Base-by-base conservation (phyloP, 2,329 filamentous ascomycete species). In the Dactylellina leptospora region DNA sequence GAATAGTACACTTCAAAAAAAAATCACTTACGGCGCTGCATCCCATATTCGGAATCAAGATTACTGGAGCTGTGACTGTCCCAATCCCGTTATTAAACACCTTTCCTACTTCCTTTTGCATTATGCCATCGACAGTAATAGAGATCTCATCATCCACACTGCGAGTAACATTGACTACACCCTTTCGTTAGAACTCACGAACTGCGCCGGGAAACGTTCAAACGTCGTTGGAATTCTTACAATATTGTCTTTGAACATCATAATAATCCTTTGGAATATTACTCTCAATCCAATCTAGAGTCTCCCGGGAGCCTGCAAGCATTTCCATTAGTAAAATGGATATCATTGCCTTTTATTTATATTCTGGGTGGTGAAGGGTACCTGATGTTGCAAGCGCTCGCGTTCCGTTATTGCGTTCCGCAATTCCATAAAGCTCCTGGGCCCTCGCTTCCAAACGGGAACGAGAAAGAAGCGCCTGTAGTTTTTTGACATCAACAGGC, bases 21-120 rank as follows among this genome's bases (percentile, higher is more conserved):
- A 33, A 33, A 33, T 45, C 4, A 33, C 22, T 13, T 10, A 27
- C 77, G 2, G 79, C 78, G 2, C 77, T 77, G 77, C 86, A 88
- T 38, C 86, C 86, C 2, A 86, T 77, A 76, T 84, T 83, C 25
- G 79, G 77, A 13, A 84, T 83, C 28, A 78, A 75, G 45, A 85
- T 80, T 9, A 87, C 75, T 1, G 82, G 78, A 6, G 76, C 77
- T 18, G 78, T 79, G 45, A 75, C 78, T 13, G 79, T 78, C 13
- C 78, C 75, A 22, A 81, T 84, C 40, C 81, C 28, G 40, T 30
- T 48, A 1, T 4, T 6, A n/a, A 10, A 33, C 27, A 59, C 11
- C 3, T 47, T 45, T 1, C 22, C 55, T 20, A 45, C 40, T 30
- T 59, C 44, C 16, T 45, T 33, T 23, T 47, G 27, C 3, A 40